A percentile compares a stretch with the other conserved stretches of the same genome.
Conservation (phyloP, 2,329 filamentous ascomycete genomes). For the Bipolaris victoriae region DNA sequence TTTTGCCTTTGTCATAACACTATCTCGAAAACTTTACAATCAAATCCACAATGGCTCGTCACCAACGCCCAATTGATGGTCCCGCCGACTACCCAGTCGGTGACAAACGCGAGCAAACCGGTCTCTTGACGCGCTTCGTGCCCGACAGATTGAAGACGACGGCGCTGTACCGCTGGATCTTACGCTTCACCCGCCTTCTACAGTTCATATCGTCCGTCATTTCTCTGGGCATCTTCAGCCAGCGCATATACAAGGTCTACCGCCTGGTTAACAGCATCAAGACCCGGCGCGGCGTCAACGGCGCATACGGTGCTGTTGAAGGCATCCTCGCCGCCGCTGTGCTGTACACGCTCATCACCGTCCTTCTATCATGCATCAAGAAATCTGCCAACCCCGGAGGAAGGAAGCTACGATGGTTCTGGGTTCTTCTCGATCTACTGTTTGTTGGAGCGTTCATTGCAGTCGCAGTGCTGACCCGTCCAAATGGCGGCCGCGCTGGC, state of each 20-base stretch:
- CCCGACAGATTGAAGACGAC: conserved; percentile 31
- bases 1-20: neutral
- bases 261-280: conserved; percentile 46
- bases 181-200: conserved; percentile 50
- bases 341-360: conserved; percentile 51
- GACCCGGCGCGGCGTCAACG: conserved; percentile 32
- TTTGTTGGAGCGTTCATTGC: conserved; percentile 53
- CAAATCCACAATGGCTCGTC: conserved; percentile 15
- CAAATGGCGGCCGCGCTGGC: conserved; percentile 44
- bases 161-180: conserved; percentile 36
- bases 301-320: conserved; percentile 51
- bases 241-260: conserved; percentile 51
- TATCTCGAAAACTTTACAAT: neutral
- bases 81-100: conserved; percentile 23
- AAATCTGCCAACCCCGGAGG: conserved; percentile 38
- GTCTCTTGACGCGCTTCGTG: conserved; percentile 41
- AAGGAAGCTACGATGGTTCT: conserved; percentile 48
- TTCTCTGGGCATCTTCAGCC: conserved; percentile 54
- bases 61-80: conserved; percentile 18
- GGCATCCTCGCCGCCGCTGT: conserved; percentile 55
- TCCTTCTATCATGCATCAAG: conserved; percentile 44
- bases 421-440: conserved; percentile 49
- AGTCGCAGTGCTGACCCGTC: conserved; percentile 51
- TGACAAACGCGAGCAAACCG: conserved; percentile 31
- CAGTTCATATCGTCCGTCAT: conserved; percentile 54